A percentile compares a stretch with the other conserved stretches of the same genome.
Evolutionary conservation across 1,139 yeast species (phyloP).

Genomic region (Pichia sp.): DNA sequence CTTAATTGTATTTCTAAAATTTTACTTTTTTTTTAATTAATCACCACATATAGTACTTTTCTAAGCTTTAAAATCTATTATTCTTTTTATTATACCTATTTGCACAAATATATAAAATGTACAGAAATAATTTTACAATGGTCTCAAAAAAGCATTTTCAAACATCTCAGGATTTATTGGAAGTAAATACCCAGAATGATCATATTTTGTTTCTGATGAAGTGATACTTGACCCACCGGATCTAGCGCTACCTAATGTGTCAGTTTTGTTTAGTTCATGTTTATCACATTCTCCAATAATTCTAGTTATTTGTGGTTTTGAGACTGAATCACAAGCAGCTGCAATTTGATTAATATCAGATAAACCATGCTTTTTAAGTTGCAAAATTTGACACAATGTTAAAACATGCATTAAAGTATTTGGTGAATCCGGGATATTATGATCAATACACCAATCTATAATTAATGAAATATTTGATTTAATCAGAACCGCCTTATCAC

Average conservation of each 20-base stretch:
- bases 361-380: slow-evolving; percentile 82
- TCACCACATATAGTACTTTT: too few relatives aligned
- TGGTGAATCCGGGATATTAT: slow-evolving; percentile 85
- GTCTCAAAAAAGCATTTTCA: too few relatives aligned
- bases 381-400: slow-evolving; percentile 90
- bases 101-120: too few relatives aligned
- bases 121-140: too few relatives aligned
- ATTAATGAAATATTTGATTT: slow-evolving; percentile 91
- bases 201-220: too few relatives aligned
- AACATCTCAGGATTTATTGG: too few relatives aligned
- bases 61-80: too few relatives aligned
- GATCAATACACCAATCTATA: slow-evolving; percentile 97
- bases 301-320: slow-evolving; percentile 88
- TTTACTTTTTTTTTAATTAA: neutral
- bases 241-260: neutral
- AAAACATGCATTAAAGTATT: slow-evolving; percentile 78
- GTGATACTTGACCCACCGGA: neutral
- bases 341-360: slow-evolving; percentile 87
- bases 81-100: too few relatives aligned
- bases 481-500: slow-evolving; percentile 95
- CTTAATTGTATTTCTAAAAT: neutral
- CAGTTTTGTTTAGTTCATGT: slow-evolving; percentile 33
- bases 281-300: slow-evolving; percentile 65
- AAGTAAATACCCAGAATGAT: too few relatives aligned
- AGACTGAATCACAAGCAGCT: slow-evolving; percentile 89